Conservation (phyloP, 768 basidiomycete genomes). For the Boletus coccyginus region DNA sequence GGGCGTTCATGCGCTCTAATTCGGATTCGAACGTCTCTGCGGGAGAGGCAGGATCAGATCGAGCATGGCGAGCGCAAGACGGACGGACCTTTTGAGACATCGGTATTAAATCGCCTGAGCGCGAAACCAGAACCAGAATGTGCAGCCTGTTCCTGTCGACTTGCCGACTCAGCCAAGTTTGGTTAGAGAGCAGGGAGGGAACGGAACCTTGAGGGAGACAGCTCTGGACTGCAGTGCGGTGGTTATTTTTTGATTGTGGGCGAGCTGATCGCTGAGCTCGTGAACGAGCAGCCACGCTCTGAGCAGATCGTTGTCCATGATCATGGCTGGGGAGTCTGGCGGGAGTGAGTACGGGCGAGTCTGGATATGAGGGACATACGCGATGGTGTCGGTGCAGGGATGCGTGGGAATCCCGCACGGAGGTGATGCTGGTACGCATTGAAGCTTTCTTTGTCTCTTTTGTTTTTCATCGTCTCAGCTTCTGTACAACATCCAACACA, state of each 20-base stretch:
- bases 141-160: slow-evolving; percentile 65
- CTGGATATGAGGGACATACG: neutral
- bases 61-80: slow-evolving; percentile 8
- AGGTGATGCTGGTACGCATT: neutral
- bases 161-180: slow-evolving; percentile 4
- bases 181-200: neutral
- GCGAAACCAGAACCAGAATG: slow-evolving; percentile 72
- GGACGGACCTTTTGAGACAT: slow-evolving; percentile 77
- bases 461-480: slow-evolving; percentile 17
- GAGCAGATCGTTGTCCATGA: slow-evolving; percentile 68
- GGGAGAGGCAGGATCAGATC: slow-evolving; percentile 11
- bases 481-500: slow-evolving; percentile 30
- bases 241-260: slow-evolving; percentile 77
- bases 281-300: slow-evolving; percentile 77
- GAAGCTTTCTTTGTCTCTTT: neutral
- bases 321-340: slow-evolving; percentile 19
- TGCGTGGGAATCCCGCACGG: slow-evolving; percentile 18
- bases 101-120: slow-evolving; percentile 81
- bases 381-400: neutral
- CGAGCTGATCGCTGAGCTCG: slow-evolving; percentile 81
- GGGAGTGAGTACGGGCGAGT: too few relatives aligned
- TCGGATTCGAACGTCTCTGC: slow-evolving; percentile 91
- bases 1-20: slow-evolving; percentile 85
- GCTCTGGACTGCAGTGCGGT: slow-evolving; percentile 66
- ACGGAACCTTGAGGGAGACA: slow-evolving; percentile 71